Evolutionary conservation across 192 early-diverging fungal species (phyloP).

Genomic region (Helicostylum pulchrum): DNA sequence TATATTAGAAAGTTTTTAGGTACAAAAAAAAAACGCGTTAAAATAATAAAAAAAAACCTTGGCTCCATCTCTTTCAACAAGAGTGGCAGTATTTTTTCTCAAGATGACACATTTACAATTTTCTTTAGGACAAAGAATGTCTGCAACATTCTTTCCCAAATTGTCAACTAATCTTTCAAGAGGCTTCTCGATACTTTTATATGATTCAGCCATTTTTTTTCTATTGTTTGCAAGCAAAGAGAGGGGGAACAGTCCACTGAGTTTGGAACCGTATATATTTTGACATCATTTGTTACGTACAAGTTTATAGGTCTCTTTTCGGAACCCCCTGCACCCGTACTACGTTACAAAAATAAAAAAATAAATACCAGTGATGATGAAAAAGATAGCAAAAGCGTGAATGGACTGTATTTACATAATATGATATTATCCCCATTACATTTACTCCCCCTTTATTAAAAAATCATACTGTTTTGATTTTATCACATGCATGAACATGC

Average conservation of each 20-base stretch:
- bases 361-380: no score
- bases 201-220: neutral
- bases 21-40: neutral
- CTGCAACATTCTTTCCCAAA: slow-evolving; percentile 33
- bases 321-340: no score
- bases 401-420: no score
- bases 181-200: slow-evolving; percentile 12
- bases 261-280: neutral
- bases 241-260: neutral
- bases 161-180: neutral
- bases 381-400: no score
- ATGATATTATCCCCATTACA: no score
- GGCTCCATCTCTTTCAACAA: slow-evolving; percentile 46
- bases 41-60: slow-evolving; percentile 38
- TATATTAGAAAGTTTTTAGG: neutral
- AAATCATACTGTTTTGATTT: no score
- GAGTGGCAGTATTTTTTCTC: slow-evolving; percentile 36
- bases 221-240: neutral
- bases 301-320: no score
- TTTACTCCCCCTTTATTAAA: no score
- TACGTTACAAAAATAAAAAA: no score
- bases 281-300: neutral
- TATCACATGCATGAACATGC: no score
- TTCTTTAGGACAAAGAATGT: slow-evolving; percentile 53
- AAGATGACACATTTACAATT: slow-evolving; percentile 46